phyloP scores from a whole-genome alignment of 2,329 filamentous ascomycete species.

The Colletotrichum cereale region DNA sequence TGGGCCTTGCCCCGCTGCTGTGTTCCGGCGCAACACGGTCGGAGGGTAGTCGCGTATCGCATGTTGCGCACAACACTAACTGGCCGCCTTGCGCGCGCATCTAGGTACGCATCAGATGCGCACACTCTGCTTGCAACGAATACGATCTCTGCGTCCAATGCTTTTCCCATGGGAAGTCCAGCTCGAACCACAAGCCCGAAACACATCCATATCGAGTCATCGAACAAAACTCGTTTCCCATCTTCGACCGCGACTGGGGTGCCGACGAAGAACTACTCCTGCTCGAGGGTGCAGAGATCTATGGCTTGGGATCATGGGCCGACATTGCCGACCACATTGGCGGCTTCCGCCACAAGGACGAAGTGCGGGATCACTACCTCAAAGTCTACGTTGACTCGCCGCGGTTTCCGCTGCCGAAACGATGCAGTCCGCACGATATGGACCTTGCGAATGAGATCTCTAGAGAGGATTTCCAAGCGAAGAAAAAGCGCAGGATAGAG shows the following conservation, averaged over 20 bases:
- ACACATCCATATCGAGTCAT: conserved; percentile 94
- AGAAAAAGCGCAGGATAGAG: conserved; percentile 94
- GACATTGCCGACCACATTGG: conserved; percentile 99
- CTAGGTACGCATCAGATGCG: conserved; percentile 94
- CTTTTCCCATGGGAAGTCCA: conserved; percentile 85
- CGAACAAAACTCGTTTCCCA: conserved; percentile 97
- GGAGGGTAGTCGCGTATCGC: background rate
- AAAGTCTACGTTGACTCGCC: conserved; percentile 87
- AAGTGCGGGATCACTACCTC: conserved; percentile 95
- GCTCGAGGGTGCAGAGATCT: conserved; percentile 94
- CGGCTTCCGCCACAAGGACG: conserved; percentile 92
- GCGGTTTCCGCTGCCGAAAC: conserved; percentile 86
- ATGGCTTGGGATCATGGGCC: conserved; percentile 96
- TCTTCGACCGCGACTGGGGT: conserved; percentile 95
- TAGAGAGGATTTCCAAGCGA: conserved; percentile 90
- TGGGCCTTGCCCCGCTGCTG: conserved; percentile 10
- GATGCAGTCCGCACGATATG: conserved; percentile 86
- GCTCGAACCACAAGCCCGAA: conserved; percentile 86
- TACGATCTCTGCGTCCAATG: conserved; percentile 98
- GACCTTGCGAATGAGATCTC: conserved; percentile 83
- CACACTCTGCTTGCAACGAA: conserved; percentile 84
- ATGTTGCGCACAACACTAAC: conserved; percentile 21
- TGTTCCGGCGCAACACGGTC: conserved; percentile 23
- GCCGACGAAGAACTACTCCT: conserved; percentile 96
- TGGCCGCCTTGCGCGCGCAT: conserved; percentile 52